Conservation (phyloP, 768 basidiomycete genomes). For the Lentinula raphanica region DNA sequence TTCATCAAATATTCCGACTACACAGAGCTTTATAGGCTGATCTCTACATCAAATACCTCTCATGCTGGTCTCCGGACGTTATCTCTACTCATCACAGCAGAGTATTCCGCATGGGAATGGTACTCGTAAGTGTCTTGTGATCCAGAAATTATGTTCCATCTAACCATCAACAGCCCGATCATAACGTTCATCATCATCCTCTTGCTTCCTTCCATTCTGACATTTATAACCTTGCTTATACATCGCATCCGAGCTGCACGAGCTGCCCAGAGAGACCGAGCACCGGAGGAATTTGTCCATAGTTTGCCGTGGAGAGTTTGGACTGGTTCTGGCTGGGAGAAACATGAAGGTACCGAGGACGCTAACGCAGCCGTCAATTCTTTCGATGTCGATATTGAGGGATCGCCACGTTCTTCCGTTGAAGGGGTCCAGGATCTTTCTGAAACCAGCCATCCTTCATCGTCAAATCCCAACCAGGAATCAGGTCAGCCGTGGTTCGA, state of each 20-base stretch:
- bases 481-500: constrained; percentile 68
- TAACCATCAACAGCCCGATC: constrained; percentile 51
- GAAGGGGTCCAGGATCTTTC: constrained; percentile 13
- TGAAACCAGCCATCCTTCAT: constrained; percentile 30
- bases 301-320: constrained; percentile 79
- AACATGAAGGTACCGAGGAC: constrained; percentile 46
- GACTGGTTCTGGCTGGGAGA: constrained; percentile 78
- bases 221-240: constrained; percentile 82
- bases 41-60: constrained; percentile 69
- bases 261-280: constrained; percentile 78
- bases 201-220: constrained; percentile 84
- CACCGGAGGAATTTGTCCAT: constrained; percentile 75
- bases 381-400: constrained; percentile 35
- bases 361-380: constrained; percentile 23
- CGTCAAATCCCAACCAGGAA: constrained; percentile 23
- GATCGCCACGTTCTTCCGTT: constrained; percentile 14
- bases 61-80: constrained; percentile 74
- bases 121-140: constrained; percentile 59
- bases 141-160: background rate
- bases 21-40: constrained; percentile 59
- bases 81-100: constrained; percentile 70
- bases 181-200: constrained; percentile 84
- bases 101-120: constrained; percentile 88
- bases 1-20: constrained; percentile 88
- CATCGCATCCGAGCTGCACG: constrained; percentile 83